These are phyloP conservation scores for Arabis alpina DNA, from an alignment of 345 rosid species.

Conservation along the genomic window DNA sequence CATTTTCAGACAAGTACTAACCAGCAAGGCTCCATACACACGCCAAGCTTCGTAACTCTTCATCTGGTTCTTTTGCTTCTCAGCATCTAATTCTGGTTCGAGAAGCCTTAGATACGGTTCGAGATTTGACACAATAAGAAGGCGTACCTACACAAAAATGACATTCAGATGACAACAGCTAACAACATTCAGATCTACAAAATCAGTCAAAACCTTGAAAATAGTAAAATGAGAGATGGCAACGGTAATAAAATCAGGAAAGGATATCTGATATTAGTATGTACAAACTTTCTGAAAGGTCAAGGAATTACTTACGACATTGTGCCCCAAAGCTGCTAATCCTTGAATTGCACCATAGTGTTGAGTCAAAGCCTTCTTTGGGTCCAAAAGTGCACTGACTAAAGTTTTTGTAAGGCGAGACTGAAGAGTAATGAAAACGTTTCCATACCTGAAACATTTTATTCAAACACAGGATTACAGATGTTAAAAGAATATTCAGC, in stretches of 20 bases:
- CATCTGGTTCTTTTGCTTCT: slow-evolving; percentile 82
- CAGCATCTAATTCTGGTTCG: slow-evolving; percentile 86
- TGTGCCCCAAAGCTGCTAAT: slow-evolving; percentile 85
- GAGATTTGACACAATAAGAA: slow-evolving; percentile 78
- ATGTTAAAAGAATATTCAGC: not conserved
- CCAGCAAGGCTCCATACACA: slow-evolving; percentile 86
- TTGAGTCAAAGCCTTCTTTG: slow-evolving; percentile 82
- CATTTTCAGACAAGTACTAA: slow-evolving; percentile 42
- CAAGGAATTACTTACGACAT: slow-evolving; percentile 68
- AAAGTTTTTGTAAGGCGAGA: slow-evolving; percentile 88
- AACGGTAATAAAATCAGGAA: not conserved
- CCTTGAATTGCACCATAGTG: slow-evolving; percentile 99
- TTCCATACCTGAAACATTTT: slow-evolving; percentile 70
- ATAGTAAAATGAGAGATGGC: slow-evolving; percentile 10
- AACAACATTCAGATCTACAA: not conserved
- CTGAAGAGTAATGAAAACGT: slow-evolving; percentile 79
- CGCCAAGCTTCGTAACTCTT: slow-evolving; percentile 96
- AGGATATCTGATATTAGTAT: slow-evolving; percentile 1
- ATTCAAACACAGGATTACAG: slow-evolving; percentile 23
- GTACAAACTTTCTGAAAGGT: slow-evolving; percentile 9
- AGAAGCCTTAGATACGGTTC: slow-evolving; percentile 79
- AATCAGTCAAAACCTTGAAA: slow-evolving; percentile 6
- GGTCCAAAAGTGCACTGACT: slow-evolving; percentile 85
- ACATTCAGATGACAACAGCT: slow-evolving; percentile 12
- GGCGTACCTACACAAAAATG: slow-evolving; percentile 60